Evolutionary conservation across 805 yeast genomes (phyloP).

Genomic region (Candida sithepensis): DNA sequence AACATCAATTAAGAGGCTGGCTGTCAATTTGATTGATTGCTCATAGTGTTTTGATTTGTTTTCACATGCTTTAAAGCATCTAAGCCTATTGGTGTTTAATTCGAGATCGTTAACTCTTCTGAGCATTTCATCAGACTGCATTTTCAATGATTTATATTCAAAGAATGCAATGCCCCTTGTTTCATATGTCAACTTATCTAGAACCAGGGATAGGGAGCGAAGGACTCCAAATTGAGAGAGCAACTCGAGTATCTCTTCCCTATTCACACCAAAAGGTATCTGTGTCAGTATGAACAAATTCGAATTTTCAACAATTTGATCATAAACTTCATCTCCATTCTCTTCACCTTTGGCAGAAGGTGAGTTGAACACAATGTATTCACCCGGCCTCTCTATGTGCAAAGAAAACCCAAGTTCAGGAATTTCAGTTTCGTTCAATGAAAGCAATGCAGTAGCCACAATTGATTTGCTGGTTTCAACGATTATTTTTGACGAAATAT

Average conservation of each 20-base stretch:
- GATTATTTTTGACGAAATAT: conserved; percentile 37
- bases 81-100: conserved; percentile 34
- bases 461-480: conserved; percentile 48
- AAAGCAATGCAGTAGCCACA: conserved; percentile 52
- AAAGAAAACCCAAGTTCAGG: conserved; percentile 32
- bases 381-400: conserved; percentile 40
- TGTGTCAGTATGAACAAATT: conserved; percentile 32
- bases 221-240: conserved; percentile 40
- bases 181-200: conserved; percentile 46
- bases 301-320: conserved; percentile 38
- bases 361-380: conserved; percentile 31
- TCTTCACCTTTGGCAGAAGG: conserved; percentile 47
- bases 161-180: conserved; percentile 59
- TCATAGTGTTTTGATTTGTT: conserved; percentile 23
- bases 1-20: conserved; percentile 17
- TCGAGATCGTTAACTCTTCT: conserved; percentile 33
- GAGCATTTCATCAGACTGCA: conserved; percentile 24
- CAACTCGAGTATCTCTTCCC: conserved; percentile 40
- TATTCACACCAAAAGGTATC: conserved; percentile 39
- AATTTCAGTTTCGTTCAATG: conserved; percentile 36
- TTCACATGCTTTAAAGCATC: conserved; percentile 37
- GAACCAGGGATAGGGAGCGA: conserved; percentile 38
- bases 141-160: conserved; percentile 31
- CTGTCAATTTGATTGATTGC: conserved; percentile 21
- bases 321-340: conserved; percentile 28